phyloP scores from a whole-genome alignment of 2,329 filamentous ascomycete genomes.

The Cercospora janseana region DNA sequence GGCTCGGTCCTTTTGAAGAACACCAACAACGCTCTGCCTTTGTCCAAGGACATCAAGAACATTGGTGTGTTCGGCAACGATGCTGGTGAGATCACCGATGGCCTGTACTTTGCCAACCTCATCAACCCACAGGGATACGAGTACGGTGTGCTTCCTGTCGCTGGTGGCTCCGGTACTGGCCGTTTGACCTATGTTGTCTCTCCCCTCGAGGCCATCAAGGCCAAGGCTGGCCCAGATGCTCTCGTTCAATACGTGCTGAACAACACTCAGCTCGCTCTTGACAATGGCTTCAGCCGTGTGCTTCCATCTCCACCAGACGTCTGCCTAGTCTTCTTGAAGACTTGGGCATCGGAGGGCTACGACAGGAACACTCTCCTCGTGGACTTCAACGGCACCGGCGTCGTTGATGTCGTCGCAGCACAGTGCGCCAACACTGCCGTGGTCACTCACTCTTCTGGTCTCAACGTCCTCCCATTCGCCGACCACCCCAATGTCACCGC shows the following conservation, averaged over 20 bases:
- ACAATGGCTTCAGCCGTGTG: constrained; percentile 35
- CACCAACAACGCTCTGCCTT: constrained; percentile 50
- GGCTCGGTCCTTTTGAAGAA: constrained; percentile 53
- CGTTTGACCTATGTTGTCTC: constrained; percentile 42
- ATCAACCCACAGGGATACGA: constrained; percentile 36
- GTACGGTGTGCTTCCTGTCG: constrained; percentile 47
- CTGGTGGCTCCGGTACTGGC: constrained; percentile 45
- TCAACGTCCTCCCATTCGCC: constrained; percentile 45
- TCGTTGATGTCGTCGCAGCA: constrained; percentile 32
- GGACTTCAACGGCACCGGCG: constrained; percentile 44
- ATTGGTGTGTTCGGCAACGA: constrained; percentile 54
- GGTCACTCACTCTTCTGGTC: constrained; percentile 33
- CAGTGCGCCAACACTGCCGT: constrained; percentile 35
- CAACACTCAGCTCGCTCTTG: constrained; percentile 38
- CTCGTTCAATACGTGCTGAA: constrained; percentile 50
- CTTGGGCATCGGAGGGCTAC: constrained; percentile 46
- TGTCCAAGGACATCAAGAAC: constrained; percentile 51
- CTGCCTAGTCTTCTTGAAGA: constrained; percentile 60
- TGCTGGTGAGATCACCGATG: constrained; percentile 50
- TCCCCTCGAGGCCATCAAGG: constrained; percentile 46
- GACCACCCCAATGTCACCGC: constrained; percentile 38
- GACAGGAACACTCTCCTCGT: constrained; percentile 44
- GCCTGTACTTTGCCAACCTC: constrained; percentile 41
- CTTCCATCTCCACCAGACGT: constrained; percentile 50
- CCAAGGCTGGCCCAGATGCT: constrained; percentile 33